Percentiles rank a stretch among this genome's conserved stretches.
Conservation (phyloP, 2,329 filamentous ascomycete species). For the Ceratocystis alfenasii region DNA sequence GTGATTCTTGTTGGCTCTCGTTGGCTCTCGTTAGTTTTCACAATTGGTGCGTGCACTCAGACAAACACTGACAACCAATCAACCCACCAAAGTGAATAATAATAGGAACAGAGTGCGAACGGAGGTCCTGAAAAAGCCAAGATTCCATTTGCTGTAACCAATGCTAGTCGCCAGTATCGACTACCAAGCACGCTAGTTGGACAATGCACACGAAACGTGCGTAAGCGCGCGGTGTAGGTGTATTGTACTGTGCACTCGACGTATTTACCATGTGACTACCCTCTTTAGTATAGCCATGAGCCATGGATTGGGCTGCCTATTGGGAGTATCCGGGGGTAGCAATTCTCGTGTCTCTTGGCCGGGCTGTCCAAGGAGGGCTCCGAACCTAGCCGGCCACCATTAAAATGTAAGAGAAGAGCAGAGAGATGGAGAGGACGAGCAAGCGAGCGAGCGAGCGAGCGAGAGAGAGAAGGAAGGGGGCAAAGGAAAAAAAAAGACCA, state of each 20-base stretch:
- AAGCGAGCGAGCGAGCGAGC: not conserved
- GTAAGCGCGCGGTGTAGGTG: no score
- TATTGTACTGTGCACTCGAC: not conserved
- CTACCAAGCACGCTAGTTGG: not conserved
- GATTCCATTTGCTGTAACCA: not conserved
- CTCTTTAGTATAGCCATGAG: not conserved
- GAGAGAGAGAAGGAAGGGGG: not conserved
- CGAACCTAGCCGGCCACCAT: not conserved
- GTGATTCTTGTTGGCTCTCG: not conserved
- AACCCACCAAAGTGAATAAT: not conserved
- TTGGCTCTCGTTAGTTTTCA: not conserved
- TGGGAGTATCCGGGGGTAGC: not conserved
- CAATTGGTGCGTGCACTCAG: not conserved
- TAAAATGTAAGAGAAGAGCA: not conserved
- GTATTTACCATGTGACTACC: not conserved
- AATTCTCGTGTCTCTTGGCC: not conserved
- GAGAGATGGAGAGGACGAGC: not conserved
- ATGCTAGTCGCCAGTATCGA: not conserved
- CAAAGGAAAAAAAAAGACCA: not conserved
- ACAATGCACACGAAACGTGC: slow-evolving; percentile 7
- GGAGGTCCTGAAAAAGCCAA: not conserved
- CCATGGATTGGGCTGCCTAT: not conserved
- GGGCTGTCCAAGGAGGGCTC: not conserved
- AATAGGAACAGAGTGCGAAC: not conserved
- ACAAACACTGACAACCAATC: slow-evolving; percentile 1